phyloP scores from a whole-genome alignment of 495 filamentous ascomycete species.

The Opeltia flavorubescens region DNA sequence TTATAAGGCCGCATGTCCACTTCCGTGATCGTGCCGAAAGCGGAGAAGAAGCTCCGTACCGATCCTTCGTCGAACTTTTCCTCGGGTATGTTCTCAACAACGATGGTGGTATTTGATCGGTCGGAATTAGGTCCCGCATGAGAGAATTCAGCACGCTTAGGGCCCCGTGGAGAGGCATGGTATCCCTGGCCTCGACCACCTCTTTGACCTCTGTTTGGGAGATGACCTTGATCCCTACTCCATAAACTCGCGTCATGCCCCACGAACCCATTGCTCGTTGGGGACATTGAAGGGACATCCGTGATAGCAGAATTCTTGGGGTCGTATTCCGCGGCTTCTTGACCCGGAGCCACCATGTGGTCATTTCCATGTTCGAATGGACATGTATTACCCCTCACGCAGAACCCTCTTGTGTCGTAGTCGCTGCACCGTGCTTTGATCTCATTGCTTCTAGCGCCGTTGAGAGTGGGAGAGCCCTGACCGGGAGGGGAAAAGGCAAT shows the following conservation, averaged over 20 bases:
- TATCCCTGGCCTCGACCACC: slow-evolving; percentile 30
- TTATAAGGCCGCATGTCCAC: slow-evolving; percentile 66
- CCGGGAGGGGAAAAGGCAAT: slow-evolving; percentile 4
- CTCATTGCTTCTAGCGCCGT: not conserved
- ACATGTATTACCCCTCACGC: slow-evolving; percentile 61
- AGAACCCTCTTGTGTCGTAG: slow-evolving; percentile 81
- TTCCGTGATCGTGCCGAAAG: slow-evolving; percentile 65
- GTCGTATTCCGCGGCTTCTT: slow-evolving; percentile 61
- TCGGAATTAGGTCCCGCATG: slow-evolving; percentile 62
- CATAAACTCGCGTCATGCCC: not conserved
- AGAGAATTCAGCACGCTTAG: slow-evolving; percentile 55
- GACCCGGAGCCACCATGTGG: slow-evolving; percentile 34
- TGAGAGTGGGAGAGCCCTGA: slow-evolving; percentile 1
- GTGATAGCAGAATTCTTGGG: slow-evolving; percentile 50
- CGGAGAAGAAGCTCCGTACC: slow-evolving; percentile 69
- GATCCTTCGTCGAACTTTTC: slow-evolving; percentile 64
- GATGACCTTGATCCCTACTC: not conserved
- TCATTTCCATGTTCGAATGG: slow-evolving; percentile 69
- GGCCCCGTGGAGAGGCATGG: slow-evolving; percentile 24
- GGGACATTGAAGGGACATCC: slow-evolving; percentile 14
- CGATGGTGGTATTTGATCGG: slow-evolving; percentile 61
- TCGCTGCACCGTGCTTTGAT: slow-evolving; percentile 57
- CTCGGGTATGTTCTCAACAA: slow-evolving; percentile 85
- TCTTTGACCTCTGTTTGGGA: slow-evolving; percentile 27
- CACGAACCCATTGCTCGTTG: slow-evolving; percentile 4